phyloP scores from a whole-genome alignment of 768 basidiomycete genomes.

The Trametes cubensis region DNA sequence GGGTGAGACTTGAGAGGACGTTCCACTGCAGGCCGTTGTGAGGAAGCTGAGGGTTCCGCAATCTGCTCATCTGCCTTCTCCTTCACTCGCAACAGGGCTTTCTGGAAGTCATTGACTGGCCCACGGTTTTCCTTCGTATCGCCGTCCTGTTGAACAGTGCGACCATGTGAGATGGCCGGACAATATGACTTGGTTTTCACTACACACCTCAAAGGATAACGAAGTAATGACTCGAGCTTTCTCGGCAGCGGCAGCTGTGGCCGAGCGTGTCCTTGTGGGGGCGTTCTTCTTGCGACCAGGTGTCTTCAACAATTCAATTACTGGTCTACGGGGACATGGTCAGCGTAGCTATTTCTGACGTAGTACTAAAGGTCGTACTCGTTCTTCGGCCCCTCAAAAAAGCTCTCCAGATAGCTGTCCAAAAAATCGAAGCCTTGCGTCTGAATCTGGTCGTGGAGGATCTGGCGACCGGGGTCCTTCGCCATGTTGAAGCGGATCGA shows the following conservation, averaged over 20 bases:
- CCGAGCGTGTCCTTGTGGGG: conserved; percentile 52
- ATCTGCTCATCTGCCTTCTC: conserved; percentile 5
- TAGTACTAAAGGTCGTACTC: conserved; percentile 46
- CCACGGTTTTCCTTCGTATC: conserved; percentile 42
- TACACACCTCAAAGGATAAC: conserved; percentile 51
- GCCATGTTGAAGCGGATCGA: conserved; percentile 68
- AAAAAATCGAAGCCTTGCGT: conserved; percentile 78
- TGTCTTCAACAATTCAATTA: conserved; percentile 83
- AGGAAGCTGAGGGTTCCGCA: not conserved
- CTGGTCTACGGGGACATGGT: conserved; percentile 46
- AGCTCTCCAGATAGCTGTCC: conserved; percentile 74
- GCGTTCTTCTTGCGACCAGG: conserved; percentile 72
- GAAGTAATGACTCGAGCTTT: conserved; percentile 47
- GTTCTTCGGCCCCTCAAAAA: conserved; percentile 64
- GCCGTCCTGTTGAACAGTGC: conserved; percentile 32
- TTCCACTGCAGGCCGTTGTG: not conserved
- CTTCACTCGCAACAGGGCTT: conserved; percentile 39
- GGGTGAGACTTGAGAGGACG: not conserved
- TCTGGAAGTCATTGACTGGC: conserved; percentile 52
- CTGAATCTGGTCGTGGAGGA: conserved; percentile 74
- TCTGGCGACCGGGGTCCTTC: conserved; percentile 69
- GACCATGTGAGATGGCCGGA: not conserved
- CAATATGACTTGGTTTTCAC: not conserved
- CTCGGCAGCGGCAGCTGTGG: conserved; percentile 38
- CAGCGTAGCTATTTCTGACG: conserved; percentile 1